These are phyloP conservation scores for Sarocladiaceae sp. DNA, from an alignment of 2,329 filamentous ascomycete genomes.

Conservation along the genomic window DNA sequence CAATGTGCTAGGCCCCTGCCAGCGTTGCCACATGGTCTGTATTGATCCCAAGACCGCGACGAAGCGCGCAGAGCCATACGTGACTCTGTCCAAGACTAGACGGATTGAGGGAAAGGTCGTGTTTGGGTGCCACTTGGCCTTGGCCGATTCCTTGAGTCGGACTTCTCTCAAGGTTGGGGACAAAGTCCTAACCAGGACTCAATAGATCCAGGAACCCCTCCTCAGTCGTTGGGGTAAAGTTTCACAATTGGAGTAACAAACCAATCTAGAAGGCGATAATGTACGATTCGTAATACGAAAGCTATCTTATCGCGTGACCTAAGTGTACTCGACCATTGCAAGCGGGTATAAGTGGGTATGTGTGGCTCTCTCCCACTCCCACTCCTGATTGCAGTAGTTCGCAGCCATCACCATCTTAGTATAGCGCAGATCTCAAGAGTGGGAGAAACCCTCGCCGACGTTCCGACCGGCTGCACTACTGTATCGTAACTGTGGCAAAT, in stretches of 20 bases:
- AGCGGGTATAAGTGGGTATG: neutral
- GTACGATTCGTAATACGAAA: too few species aligned
- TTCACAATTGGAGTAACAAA: too few species aligned
- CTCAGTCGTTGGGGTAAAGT: too few species aligned
- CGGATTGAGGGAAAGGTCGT: slow-evolving; percentile 78
- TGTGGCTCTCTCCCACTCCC: neutral
- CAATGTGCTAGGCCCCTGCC: slow-evolving; percentile 75
- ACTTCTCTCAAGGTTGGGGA: neutral
- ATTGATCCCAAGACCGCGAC: slow-evolving; percentile 79
- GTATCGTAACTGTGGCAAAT: too few species aligned
- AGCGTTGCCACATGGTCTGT: slow-evolving; percentile 94
- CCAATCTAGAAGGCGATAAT: too few species aligned
- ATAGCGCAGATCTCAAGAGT: neutral
- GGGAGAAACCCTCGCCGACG: too few species aligned
- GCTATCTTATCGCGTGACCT: too few species aligned
- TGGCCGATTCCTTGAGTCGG: neutral
- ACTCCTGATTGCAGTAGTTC: neutral
- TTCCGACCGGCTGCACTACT: too few species aligned
- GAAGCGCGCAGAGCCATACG: slow-evolving; percentile 79
- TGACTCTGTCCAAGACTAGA: slow-evolving; percentile 82
- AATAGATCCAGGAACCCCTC: too few species aligned
- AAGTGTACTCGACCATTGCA: too few species aligned
- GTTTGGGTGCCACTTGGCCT: slow-evolving; percentile 54
- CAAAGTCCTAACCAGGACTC: neutral
- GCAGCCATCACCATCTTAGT: neutral